Base-by-base conservation (phyloP, 768 basidiomycete genomes). In the Trametes punicea region DNA sequence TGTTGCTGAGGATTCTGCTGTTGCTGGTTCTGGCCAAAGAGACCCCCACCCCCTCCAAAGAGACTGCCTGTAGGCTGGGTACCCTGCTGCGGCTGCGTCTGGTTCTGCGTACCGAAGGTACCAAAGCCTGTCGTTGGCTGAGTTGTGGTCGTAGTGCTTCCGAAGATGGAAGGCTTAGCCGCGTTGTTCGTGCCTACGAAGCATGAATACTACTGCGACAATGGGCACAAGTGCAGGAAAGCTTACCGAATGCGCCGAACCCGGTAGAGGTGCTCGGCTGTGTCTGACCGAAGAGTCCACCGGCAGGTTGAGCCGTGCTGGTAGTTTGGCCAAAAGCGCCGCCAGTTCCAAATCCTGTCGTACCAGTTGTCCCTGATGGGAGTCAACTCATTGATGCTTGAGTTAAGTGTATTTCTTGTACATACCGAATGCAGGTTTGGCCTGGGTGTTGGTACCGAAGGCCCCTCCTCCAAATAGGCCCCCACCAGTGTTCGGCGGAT, bases 141-240 rank as follows among this genome's bases (percentile, higher is more conserved):
- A 3, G 48, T 36, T 2, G 55, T 51, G n/a, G 33, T 46, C 8
- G 39, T 44, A 47, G 64, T 36, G 6, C n/a, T 29, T n/a, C 82
- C 80, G 52, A 84, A 84, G 23, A 81, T 65, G 15, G 72, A 71
- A 5, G 81, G 73, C 55, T 82, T 81, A 18, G 71, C 56, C 20
- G 74, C 64, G 53, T 69, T 64, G 47, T 64, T 65, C 48, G 45
- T 55, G 7, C 47, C 62, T 59, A 25, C 20, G 31, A 42, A 25
- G 18, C 13, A 26, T 25, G n/a, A 26, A 45, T 29, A 42, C 34
- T 20, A 6, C 31, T 25, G 16, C 18, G 51, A 18, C 15, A 15
- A 26, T 33, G 16, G 53, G 44, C 41, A 34, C 27, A 21, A 21
- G 39, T 34, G 20, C 20, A 30, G 55, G 15, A 31, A 4, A 33